Evolutionary conservation across 2,329 filamentous ascomycete species (phyloP).

Genomic region (Neonectria magnoliae): DNA sequence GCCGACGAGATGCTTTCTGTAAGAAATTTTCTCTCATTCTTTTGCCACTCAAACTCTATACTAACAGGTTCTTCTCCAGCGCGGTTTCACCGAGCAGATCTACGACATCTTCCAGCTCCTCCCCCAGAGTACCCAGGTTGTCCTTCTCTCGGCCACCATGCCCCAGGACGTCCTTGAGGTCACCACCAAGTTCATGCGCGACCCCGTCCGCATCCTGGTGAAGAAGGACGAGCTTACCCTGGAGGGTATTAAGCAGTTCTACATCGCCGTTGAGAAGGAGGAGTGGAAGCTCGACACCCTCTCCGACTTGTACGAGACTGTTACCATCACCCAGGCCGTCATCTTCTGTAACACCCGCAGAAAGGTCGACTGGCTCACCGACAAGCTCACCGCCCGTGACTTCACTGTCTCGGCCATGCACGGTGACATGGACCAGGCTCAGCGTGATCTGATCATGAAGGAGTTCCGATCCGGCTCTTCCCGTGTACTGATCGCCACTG

Average conservation of each 20-base stretch:
- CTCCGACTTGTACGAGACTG: slow-evolving; percentile 98
- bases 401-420: slow-evolving; percentile 99
- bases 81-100: slow-evolving; percentile 99
- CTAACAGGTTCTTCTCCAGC: slow-evolving; percentile 62
- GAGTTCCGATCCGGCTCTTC: slow-evolving; percentile 99
- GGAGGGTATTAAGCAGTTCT: slow-evolving; percentile 99
- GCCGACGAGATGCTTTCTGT: slow-evolving; percentile 98
- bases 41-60: neutral
- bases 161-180: slow-evolving; percentile 99
- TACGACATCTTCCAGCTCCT: slow-evolving; percentile 99
- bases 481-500: slow-evolving; percentile 97
- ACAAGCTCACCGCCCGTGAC: slow-evolving; percentile 98
- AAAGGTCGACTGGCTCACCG: slow-evolving; percentile 99
- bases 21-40: slow-evolving; percentile 49
- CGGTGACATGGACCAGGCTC: slow-evolving; percentile 97
- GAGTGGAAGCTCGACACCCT: slow-evolving; percentile 99
- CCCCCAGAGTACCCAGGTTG: slow-evolving; percentile 97
- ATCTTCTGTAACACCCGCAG: slow-evolving; percentile 99
- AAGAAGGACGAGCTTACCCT: slow-evolving; percentile 99
- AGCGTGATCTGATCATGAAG: slow-evolving; percentile 99
- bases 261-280: slow-evolving; percentile 99
- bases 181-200: slow-evolving; percentile 99
- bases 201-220: slow-evolving; percentile 97
- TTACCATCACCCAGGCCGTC: slow-evolving; percentile 99
- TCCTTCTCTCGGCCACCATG: slow-evolving; percentile 97